Evolutionary conservation across 2,329 filamentous ascomycete species (phyloP), one percentile per base, ranked within the genome.

Genomic region (Fusarium luffae): DNA sequence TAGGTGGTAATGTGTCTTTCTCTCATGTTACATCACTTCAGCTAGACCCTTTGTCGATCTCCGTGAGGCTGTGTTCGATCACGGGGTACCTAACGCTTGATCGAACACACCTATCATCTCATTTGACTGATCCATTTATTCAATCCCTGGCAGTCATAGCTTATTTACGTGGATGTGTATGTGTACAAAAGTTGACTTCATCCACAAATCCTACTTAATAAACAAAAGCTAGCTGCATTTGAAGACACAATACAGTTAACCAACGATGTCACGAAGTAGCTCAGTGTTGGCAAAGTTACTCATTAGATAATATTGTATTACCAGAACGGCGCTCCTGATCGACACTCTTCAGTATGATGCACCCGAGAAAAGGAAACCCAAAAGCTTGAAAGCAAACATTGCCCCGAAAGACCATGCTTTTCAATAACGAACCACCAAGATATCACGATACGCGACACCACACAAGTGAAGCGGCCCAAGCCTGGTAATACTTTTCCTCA

Each of bases 11-110:
- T 57, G 52, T 63, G 43, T 37, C 62, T 54, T 46, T 50, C 30
- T 54, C 34, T 41, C 27, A 59, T 70, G 66, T 63, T 63, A 70
- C 66, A 52, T 70, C 61, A 69, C 66, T 46, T 48, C n/a, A 18
- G 32, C 40, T 49, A 42, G 52, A 64, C 46, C 59, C 58, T 60
- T 63, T 60, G 63, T 68, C 59, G 67, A 70, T 64, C 63, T 50
- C 32, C 34, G 48, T 46, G 68, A 70, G 68, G 58, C 68, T 68
- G 63, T 64, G 67, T 63, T 42, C 21, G 34, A 61, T 54, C 48
- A 55, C 41, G 43, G 62, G 54, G 54, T 61, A 62, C 48, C 49
- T 54, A 30, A 61, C 41, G 30, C 44, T 66, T 48, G 44, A 40
- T 48, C 48, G 21, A 49, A 41, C 42, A 25, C 27, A 49, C 21